Percentiles rank a stretch among this genome's conserved stretches.
Conservation (phyloP, 2,329 filamentous ascomycete species). For the Amesomyces nigricolor region DNA sequence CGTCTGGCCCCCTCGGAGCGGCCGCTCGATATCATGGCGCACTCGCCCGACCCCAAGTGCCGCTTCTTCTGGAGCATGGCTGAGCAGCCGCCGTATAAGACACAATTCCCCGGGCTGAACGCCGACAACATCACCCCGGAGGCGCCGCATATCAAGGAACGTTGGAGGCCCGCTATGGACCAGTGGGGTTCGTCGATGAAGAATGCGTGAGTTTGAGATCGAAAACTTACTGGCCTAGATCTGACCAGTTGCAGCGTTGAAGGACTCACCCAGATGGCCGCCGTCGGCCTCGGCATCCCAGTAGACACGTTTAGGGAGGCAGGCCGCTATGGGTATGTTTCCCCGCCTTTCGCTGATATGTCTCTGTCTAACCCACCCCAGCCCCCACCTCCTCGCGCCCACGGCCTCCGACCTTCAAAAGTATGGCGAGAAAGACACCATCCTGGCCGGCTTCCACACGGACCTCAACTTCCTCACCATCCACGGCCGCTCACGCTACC, state of each 20-base stretch:
- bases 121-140: constrained; percentile 50
- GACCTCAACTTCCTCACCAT: constrained; percentile 62
- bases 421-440: constrained; percentile 50
- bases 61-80: constrained; percentile 60
- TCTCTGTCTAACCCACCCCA: constrained; percentile 22
- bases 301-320: constrained; percentile 49
- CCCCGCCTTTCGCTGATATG: not conserved
- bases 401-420: constrained; percentile 53
- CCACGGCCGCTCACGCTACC: constrained; percentile 57
- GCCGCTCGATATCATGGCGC: constrained; percentile 52
- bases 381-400: constrained; percentile 56
- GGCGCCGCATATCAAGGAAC: constrained; percentile 41
- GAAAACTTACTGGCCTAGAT: not conserved
- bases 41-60: constrained; percentile 56
- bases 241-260: constrained; percentile 39
- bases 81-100: constrained; percentile 48
- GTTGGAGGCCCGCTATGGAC: constrained; percentile 52
- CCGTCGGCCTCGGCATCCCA: constrained; percentile 50
- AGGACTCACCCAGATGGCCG: constrained; percentile 54
- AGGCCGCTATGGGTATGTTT: constrained; percentile 48
- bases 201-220: constrained; percentile 43
- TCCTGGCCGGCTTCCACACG: constrained; percentile 58
- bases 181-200: constrained; percentile 57
- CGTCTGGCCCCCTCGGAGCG: constrained; percentile 50
- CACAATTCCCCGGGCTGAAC: constrained; percentile 51